These are phyloP conservation scores for Fusarium sulawesiense DNA, from an alignment of 2,329 filamentous ascomycete species.

Conservation along the genomic window DNA sequence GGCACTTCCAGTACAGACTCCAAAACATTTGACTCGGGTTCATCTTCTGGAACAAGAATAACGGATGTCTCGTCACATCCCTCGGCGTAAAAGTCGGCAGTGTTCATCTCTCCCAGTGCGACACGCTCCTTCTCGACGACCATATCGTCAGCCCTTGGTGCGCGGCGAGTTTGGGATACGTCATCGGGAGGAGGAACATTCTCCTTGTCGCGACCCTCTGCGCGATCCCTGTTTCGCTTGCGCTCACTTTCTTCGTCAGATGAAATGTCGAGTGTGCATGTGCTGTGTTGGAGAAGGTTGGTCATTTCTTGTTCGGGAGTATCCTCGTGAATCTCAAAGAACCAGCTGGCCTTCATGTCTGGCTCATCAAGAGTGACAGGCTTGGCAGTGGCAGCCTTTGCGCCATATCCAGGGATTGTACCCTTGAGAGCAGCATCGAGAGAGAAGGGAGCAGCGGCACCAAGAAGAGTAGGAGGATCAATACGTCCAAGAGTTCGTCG, in stretches of 20 bases:
- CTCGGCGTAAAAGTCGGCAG: conserved; percentile 73
- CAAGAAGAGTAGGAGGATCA: conserved; percentile 71
- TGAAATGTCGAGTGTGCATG: conserved; percentile 86
- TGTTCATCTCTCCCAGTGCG: conserved; percentile 75
- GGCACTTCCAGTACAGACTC: conserved; percentile 1
- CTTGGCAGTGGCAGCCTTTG: conserved; percentile 48
- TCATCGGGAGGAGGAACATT: conserved; percentile 84
- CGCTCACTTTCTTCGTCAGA: conserved; percentile 82
- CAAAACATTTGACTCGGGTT: conserved; percentile 39
- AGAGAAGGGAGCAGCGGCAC: conserved; percentile 76
- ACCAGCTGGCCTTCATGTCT: conserved; percentile 76
- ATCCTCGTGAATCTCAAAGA: conserved; percentile 95
- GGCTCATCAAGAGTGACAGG: conserved; percentile 53
- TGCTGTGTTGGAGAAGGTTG: conserved; percentile 92
- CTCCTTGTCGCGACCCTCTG: conserved; percentile 83
- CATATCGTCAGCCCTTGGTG: conserved; percentile 61
- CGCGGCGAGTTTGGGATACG: conserved; percentile 65
- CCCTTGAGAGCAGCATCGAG: conserved; percentile 86
- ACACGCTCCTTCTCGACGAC: conserved; percentile 72
- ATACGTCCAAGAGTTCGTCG: conserved; percentile 76
- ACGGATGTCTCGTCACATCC: conserved; percentile 73
- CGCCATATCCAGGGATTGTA: conserved; percentile 72
- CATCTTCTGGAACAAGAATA: conserved; percentile 71
- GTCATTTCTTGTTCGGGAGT: conserved; percentile 90
- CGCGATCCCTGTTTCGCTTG: conserved; percentile 62